Base-by-base conservation (phyloP, 2,329 filamentous ascomycete genomes). In the Diaporthe aspalathi region DNA sequence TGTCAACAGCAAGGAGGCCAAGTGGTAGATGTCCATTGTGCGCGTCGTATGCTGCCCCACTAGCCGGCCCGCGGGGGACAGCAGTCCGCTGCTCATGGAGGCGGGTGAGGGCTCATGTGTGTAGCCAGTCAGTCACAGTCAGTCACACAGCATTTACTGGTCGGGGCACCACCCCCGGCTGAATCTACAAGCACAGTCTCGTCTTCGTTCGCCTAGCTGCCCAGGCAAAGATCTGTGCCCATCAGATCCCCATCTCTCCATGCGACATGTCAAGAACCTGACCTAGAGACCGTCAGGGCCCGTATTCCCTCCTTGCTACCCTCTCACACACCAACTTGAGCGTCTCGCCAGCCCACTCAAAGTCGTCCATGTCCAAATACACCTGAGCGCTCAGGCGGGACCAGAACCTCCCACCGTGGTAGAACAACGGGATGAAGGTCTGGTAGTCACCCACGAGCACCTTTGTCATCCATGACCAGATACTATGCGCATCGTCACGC, bases 311-410 rank as follows among this genome's bases (percentile, higher is more conserved):
- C 65, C 79, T 81, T 2, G 75, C 78, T 7, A 85, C 82, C 70
- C 84, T 79, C 66, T 80, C 78, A 70, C 81, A 83, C 17, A 88
- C 56, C 47, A 83, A 80, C 78, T 88, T 87, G 76, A 96, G 79
- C 11, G 87, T 83, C 65, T 84, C 78, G 0, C 86, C 93, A 5
- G 87, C 86, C 88, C 89, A 93, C 78, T 92, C 88, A 77, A 96
- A 97, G 80, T 98, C 94, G 16, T 85, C 85, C 74, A 91, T 79
- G 32, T 94, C 93, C n/a, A 98, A 81, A 79, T 96, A 98, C 0
- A 96, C 87, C 84, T 97, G 94, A 17, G 89, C 93, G 78, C 92
- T 94, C 60, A 97, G 77, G 62, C 95, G 84, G 0, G 87, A 84
- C 92, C 92, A 97, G 79, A 91, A 88, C 67, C 85, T 85, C 0